Evolutionary conservation across 2,329 filamentous ascomycete species (phyloP), one percentile per base, ranked within the genome.

Genomic region (Podosphaera xanthii): DNA sequence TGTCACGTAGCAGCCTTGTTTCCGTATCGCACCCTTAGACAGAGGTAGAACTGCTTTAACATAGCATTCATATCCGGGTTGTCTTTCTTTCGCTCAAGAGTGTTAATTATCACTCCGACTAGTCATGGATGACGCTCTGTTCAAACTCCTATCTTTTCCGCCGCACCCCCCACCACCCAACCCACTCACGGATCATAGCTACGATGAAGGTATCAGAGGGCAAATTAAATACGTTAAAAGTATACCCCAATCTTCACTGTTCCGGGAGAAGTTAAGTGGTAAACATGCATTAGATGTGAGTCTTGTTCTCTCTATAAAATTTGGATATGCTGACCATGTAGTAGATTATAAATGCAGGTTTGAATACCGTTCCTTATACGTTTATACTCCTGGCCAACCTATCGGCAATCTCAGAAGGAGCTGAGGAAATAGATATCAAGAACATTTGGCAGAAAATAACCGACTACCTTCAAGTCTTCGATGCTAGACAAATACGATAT

Each of bases 291-390:
- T 73, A 55, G 67, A 73, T 64, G 72, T 72, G 63, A 60, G 67
- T 38, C 1, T 33, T 22, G 2, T 22, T 3, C 60, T 31, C 31
- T 8, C 4, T 40, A 36, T 22, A n/a, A 57, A 40, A 35, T 30
- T 42, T 50, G 30, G 8, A 14, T 7, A 62, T 44, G 54, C 59
- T 66, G 56, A 65, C 38, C 31, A n/a, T 22, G 9, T 40, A 34
- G 10, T 46, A 69, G 64, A 62, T 67, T 42, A 63, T 70, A 31
- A 73, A 83, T 64, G 80, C 82, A 30, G 69, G 74, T 6, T 68
- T 73, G 46, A 79, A 84, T 67, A 77, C 78, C 22, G 73, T 84
- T 62, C 72, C 78, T 7, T 84, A 82, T 68, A 70, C 81, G 57
- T 75, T 73, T 62, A 71, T 77, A 54, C 72, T 85, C 44, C 68